Conservation (phyloP, 495 filamentous ascomycete genomes). For the Penicillium robsamsonii region DNA sequence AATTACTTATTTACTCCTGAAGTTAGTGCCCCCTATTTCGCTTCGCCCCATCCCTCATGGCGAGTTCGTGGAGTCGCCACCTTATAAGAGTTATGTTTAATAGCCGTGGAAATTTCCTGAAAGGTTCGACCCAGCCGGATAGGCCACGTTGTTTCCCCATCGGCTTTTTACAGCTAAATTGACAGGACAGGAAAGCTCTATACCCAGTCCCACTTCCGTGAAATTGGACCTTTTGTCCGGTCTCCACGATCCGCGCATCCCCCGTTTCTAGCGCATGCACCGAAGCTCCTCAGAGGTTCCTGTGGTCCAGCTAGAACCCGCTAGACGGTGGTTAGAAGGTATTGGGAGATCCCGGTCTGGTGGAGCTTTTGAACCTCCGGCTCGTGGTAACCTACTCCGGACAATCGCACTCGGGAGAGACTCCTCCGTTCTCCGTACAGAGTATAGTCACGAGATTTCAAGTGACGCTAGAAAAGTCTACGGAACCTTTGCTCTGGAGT, state of each 20-base stretch:
- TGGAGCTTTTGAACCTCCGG: conserved; percentile 6
- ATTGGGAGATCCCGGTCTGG: conserved; percentile 12
- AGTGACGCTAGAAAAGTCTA: conserved; percentile 9
- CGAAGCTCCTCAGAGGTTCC: conserved; percentile 12
- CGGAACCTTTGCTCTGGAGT: not conserved
- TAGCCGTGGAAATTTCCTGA: not conserved
- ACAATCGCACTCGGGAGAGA: not conserved
- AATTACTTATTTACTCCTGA: conserved; percentile 1
- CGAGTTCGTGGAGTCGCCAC: not conserved
- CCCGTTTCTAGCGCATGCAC: conserved; percentile 23
- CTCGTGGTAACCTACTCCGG: not conserved
- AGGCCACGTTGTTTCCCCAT: conserved; percentile 18
- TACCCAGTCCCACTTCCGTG: conserved; percentile 21
- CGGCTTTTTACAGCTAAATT: conserved; percentile 16
- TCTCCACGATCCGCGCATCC: conserved; percentile 32
- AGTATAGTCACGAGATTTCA: not conserved
- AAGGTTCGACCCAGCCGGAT: conserved; percentile 8
- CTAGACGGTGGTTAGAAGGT: conserved; percentile 24
- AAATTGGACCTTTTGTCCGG: conserved; percentile 20
- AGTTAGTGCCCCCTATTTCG: not conserved
- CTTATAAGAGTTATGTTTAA: not conserved
- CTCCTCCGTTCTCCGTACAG: not conserved
- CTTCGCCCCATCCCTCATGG: conserved; percentile 2
- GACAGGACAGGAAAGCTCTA: conserved; percentile 21
- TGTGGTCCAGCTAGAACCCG: conserved; percentile 25